Percentiles rank a stretch among this genome's conserved stretches.
Conservation (phyloP, 345 rosid species). For the Punica granatum region DNA sequence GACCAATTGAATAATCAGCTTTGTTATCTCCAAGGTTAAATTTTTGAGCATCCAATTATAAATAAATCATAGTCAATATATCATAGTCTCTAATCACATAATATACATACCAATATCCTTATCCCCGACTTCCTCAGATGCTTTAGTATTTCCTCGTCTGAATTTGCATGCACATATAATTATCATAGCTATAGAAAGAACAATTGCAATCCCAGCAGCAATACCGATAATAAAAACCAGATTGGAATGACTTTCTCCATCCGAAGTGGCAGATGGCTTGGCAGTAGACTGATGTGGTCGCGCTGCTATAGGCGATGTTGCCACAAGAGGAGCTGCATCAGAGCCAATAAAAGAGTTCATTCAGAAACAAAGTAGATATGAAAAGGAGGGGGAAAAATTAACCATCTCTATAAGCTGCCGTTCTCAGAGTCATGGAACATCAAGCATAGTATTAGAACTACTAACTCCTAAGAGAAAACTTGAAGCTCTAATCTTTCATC, state of each 20-base stretch:
- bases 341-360: no score
- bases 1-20: no score
- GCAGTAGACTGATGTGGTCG: slow-evolving; percentile 40
- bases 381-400: neutral
- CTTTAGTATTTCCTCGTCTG: slow-evolving; percentile 43
- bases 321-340: slow-evolving; percentile 52
- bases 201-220: slow-evolving; percentile 53
- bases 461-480: no score
- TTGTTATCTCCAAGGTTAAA: no score
- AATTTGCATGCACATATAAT: slow-evolving; percentile 53
- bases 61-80: neutral
- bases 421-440: no score
- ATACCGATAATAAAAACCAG: slow-evolving; percentile 53
- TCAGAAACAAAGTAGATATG: no score
- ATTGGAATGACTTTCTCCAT: slow-evolving; percentile 48
- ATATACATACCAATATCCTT: slow-evolving; percentile 23
- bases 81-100: neutral
- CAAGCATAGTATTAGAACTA: no score
- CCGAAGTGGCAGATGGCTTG: slow-evolving; percentile 28
- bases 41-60: no score
- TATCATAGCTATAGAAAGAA: slow-evolving; percentile 49
- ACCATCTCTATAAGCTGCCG: neutral
- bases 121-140: slow-evolving; percentile 48
- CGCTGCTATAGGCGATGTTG: slow-evolving; percentile 45
- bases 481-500: no score